phyloP scores from a whole-genome alignment of 179 eudicot species.

The Beta corolliflora region DNA sequence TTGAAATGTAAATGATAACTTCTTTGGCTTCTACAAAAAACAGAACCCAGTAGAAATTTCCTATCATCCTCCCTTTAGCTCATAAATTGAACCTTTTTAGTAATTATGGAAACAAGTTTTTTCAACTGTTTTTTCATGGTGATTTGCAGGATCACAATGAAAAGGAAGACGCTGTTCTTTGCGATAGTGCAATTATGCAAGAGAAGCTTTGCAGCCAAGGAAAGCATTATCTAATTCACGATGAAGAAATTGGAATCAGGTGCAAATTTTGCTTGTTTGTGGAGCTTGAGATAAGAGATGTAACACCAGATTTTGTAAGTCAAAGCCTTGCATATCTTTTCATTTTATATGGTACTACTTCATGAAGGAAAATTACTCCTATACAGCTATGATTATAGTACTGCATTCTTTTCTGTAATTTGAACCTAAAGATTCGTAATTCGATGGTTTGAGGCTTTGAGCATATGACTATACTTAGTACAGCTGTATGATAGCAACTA shows the following conservation, averaged over 20 bases:
- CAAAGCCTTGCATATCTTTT: not conserved
- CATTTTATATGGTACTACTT: no score
- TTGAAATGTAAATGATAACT: no score
- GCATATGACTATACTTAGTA: no score
- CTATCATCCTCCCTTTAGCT: not conserved
- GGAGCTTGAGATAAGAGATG: slow-evolving; percentile 29
- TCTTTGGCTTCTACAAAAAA: no score
- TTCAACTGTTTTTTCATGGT: no score
- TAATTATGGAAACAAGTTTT: not conserved
- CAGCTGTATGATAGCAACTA: no score
- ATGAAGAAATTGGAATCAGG: slow-evolving; percentile 36
- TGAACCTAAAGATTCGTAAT: no score
- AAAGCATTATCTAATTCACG: slow-evolving; percentile 38
- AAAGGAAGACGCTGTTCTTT: slow-evolving; percentile 16
- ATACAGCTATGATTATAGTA: no score
- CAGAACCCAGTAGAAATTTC: no score
- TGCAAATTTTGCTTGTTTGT: slow-evolving; percentile 36
- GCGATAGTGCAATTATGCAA: slow-evolving; percentile 23
- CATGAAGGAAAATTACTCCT: no score
- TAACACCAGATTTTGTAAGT: slow-evolving; percentile 42
- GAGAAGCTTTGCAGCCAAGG: slow-evolving; percentile 35
- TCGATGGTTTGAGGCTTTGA: no score
- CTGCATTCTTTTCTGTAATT: no score
- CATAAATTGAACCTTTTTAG: not conserved
- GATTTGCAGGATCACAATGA: slow-evolving; percentile 31